Base-by-base conservation (phyloP, 352 stramenopile species). In the Pythium monospermum region DNA sequence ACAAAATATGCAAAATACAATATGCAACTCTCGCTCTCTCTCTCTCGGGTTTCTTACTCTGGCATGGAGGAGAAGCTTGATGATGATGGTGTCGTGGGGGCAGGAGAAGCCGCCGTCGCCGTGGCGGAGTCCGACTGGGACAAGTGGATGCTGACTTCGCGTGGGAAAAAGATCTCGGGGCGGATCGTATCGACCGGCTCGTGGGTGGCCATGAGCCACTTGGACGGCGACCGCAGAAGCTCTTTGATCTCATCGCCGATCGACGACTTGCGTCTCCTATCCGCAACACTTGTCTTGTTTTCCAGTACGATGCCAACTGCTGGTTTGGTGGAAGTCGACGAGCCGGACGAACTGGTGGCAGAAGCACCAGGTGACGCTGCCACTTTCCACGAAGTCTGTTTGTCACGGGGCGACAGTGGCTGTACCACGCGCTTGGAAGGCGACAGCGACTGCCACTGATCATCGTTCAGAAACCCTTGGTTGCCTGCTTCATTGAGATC, bases 221-320 rank as follows among this genome's bases (percentile, higher is more conserved):
- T 83, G 31, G 76, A 72, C 6, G 79, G 75, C 2, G 75, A 82
- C 25, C 62, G 57, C 18, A 87, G 38, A 27, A 90, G 22, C 52
- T 85, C 69, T 35, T 79, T 82, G n/a, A 90, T 43, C 2, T 87
- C 76, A 3, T 90, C 74, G 26, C 73, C 73, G 18, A 87, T 53
- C 2, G 73, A 83, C 5, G 69, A 69, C 51, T 83, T 86, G 45
- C 72, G 72, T 0, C 69, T 51, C 13, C 57, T 25, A 47, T 56
- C 57, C 6, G 13, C 28, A 3, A 31, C 25, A 8, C 10, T 26
- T 1, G 22, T 19, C 46, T 83, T 84, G 8, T 42, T 59, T 39
- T 74, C 64, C 6, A 85, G 56, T 28, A 78, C 47, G 28, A 85
- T 61, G n/a, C n/a, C n/a, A n/a, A n/a, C n/a, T 2, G 66, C 61